Conservation (phyloP, 2,329 filamentous ascomycete species). For the Helicocarpus griseus region DNA sequence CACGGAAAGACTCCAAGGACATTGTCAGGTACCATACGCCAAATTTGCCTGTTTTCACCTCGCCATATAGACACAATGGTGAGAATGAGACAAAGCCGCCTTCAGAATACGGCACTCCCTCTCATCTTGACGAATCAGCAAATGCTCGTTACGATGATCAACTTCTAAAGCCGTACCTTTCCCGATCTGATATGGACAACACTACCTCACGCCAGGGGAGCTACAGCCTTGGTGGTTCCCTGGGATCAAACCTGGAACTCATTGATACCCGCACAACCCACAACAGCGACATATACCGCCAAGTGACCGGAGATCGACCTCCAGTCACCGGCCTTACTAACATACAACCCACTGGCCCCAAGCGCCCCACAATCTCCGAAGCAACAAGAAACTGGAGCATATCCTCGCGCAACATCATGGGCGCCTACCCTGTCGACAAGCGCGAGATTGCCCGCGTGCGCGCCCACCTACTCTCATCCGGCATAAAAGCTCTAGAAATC, state of each 20-base stretch:
- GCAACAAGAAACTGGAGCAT: slow-evolving; percentile 50
- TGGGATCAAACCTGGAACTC: background rate
- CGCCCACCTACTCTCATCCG: slow-evolving; percentile 68
- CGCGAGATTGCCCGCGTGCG: slow-evolving; percentile 73
- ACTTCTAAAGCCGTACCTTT: background rate
- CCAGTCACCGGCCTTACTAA: slow-evolving; percentile 38
- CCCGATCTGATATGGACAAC: background rate
- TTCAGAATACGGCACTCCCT: slow-evolving; percentile 10
- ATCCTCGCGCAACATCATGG: slow-evolving; percentile 38
- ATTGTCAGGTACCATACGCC: slow-evolving; percentile 32
- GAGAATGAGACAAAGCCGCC: background rate
- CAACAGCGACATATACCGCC: slow-evolving; percentile 19
- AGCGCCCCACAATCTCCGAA: slow-evolving; percentile 28
- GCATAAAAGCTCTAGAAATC: slow-evolving; percentile 84
- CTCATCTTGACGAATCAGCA: background rate
- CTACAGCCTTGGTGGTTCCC: background rate
- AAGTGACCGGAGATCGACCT: slow-evolving; percentile 26
- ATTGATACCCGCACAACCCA: background rate
- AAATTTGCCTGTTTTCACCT: slow-evolving; percentile 44
- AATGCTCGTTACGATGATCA: background rate
- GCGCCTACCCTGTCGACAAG: slow-evolving; percentile 41
- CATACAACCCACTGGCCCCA: slow-evolving; percentile 19
- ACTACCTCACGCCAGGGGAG: background rate
- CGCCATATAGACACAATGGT: slow-evolving; percentile 34
- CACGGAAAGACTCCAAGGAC: slow-evolving; percentile 25